Evolutionary conservation across 768 basidiomycete genomes (phyloP).

Genomic region (Mycena sanguinolenta): DNA sequence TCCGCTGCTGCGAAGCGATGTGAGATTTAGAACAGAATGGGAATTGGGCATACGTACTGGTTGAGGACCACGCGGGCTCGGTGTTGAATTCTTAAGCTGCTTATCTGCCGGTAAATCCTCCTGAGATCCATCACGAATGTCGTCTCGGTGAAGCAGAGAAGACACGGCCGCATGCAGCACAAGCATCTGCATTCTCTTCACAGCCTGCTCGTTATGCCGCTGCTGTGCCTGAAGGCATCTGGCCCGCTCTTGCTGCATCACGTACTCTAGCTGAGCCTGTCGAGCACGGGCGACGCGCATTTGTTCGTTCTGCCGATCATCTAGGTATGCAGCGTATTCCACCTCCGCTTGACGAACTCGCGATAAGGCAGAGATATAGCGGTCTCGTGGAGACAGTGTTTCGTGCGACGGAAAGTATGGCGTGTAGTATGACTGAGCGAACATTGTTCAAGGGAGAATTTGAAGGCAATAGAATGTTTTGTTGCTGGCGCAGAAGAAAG

Average conservation of each 20-base stretch:
- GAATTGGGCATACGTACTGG: not conserved
- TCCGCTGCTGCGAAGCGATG: constrained; percentile 2
- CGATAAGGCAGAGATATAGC: constrained; percentile 22
- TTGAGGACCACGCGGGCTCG: not conserved
- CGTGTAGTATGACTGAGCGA: not conserved
- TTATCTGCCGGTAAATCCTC: not conserved
- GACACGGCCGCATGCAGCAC: constrained; percentile 17
- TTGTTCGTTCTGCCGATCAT: constrained; percentile 1
- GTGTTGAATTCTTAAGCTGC: not conserved
- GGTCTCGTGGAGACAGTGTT: constrained; percentile 5
- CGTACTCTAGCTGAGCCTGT: constrained; percentile 15
- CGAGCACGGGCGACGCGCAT: constrained; percentile 4
- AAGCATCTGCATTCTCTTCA: constrained; percentile 4
- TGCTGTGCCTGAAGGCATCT: not conserved
- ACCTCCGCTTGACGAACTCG: constrained; percentile 20
- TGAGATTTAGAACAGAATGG: not conserved
- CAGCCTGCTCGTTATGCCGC: not conserved
- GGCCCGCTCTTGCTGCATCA: constrained; percentile 11
- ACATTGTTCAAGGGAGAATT: too few species aligned
- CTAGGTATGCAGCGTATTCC: constrained; percentile 26
- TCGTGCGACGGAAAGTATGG: not conserved
- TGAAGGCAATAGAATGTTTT: too few species aligned
- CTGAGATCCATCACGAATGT: not conserved
- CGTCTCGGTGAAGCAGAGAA: not conserved
- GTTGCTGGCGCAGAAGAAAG: not conserved